These are phyloP conservation scores for Dendrocalamus sinicus DNA, from an alignment of 176 grass and related monocot genomes.

Conservation along the genomic window DNA sequence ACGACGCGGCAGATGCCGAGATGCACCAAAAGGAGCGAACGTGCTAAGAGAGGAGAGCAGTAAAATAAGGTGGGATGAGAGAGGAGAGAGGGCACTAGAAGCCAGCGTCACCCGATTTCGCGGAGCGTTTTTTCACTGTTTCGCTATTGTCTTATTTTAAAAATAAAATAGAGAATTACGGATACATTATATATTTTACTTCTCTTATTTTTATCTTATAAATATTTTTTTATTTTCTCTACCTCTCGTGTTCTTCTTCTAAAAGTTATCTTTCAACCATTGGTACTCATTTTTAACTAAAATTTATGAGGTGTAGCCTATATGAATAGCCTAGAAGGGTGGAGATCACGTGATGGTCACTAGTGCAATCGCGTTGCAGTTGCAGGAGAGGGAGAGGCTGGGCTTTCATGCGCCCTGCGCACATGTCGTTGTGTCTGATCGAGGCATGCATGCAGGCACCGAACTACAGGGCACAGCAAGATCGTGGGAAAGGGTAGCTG, in stretches of 20 bases:
- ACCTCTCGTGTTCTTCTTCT: no score
- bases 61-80: conserved; percentile 12
- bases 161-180: no score
- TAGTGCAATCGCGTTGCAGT: not conserved
- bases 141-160: rapidly evolving
- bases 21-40: conserved; percentile 12
- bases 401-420: not conserved
- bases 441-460: not conserved
- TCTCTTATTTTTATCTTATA: no score
- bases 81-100: no score
- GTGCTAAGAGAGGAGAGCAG: not conserved
- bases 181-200: no score
- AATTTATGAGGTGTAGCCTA: rapidly evolving
- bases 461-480: not conserved
- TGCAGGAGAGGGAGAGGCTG: not conserved
- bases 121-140: no score
- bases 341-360: conserved; percentile 49
- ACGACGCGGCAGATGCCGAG: not conserved
- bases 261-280: rapidly evolving
- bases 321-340: not conserved
- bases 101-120: no score
- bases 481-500: not conserved
- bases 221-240: no score
- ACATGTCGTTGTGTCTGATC: not conserved
- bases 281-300: no score